Evolutionary conservation across 345 rosid species (phyloP), one percentile per base, ranked within the genome.

Genomic region (Reutealis trisperma): DNA sequence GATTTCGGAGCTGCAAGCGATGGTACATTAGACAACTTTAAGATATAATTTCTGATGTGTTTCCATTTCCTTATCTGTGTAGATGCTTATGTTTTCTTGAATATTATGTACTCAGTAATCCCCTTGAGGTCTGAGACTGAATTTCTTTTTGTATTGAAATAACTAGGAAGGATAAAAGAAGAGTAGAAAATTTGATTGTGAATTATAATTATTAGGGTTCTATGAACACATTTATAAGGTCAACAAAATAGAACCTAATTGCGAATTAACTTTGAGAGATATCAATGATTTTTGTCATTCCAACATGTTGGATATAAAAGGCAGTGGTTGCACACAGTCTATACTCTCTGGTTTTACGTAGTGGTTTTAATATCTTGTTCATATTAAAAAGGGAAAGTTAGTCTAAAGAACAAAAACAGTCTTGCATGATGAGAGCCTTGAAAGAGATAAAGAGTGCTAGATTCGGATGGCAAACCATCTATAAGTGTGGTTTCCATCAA

Each of bases 1-100:
- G 98, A 91, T 86, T 89, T 96, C 68, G 98, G 98, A 81, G 97
- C 97, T 51, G 96, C 98, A 71, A 96, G 99, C 84, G 97, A 96
- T 82, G 98, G 97, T 93, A 88, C 70, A 85, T 80, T 73, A 19
- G 75, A 63, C 70, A 68, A 64, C 47, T 45, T 61, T 6, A 52
- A 24, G 57, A 45, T 18, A 66, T 5, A 19, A 27, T 62, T 47
- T 66, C 32, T 30, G 44, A 67, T 70, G 47, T 42, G 30, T 55
- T 75, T 80, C 44, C 58, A 62, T 67, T 44, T 63, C 25, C 71
- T 22, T 34, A 27, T 62, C 32, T 63, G 25, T 5, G 49, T 68
- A 6, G 14, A n/a, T 67, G 45, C 49, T n/a, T 10, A 30, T 45
- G 12, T 63, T 63, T 47, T 55, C 57, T 18, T 71, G 71, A 32